Conservation (phyloP, 129 eudicot species). For the Arctium minus region DNA sequence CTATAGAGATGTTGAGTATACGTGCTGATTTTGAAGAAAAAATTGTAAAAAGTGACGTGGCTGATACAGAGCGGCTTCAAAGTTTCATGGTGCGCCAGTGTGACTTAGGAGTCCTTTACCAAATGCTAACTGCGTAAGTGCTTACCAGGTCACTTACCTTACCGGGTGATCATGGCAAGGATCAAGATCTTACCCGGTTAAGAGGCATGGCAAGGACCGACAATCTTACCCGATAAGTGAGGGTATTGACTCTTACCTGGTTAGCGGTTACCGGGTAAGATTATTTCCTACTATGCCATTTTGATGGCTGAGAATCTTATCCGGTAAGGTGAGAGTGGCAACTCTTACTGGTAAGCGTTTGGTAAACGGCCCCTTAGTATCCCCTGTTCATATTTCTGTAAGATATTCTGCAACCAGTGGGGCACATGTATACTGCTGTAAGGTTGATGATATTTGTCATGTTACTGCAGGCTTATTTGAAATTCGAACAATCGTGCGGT, state of each 20-base stretch:
- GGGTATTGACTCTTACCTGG: too few relatives aligned
- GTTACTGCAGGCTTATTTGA: constrained; percentile 62
- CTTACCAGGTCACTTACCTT: neutral
- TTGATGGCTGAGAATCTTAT: neutral
- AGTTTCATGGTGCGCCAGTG: constrained; percentile 50
- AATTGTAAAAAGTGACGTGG: constrained; percentile 38
- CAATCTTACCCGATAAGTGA: too few relatives aligned
- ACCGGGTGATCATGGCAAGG: too few relatives aligned
- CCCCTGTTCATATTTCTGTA: neutral
- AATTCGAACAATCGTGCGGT: constrained; percentile 77
- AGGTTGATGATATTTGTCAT: constrained; percentile 15
- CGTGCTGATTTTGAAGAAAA: constrained; percentile 72
- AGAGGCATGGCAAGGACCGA: too few relatives aligned
- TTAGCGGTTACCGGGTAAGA: too few relatives aligned
- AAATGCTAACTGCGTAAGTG: neutral
- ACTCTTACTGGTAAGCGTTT: neutral
- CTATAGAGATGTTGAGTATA: constrained; percentile 64
- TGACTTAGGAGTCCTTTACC: neutral
- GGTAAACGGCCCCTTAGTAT: neutral
- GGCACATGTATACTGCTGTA: neutral
- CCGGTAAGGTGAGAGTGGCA: neutral
- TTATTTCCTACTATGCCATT: too few relatives aligned
- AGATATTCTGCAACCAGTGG: neutral
- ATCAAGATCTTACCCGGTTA: neutral
- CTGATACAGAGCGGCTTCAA: constrained; percentile 80